phyloP scores from a whole-genome alignment of 768 basidiomycete species.

The Panaeolus cyanescens region DNA sequence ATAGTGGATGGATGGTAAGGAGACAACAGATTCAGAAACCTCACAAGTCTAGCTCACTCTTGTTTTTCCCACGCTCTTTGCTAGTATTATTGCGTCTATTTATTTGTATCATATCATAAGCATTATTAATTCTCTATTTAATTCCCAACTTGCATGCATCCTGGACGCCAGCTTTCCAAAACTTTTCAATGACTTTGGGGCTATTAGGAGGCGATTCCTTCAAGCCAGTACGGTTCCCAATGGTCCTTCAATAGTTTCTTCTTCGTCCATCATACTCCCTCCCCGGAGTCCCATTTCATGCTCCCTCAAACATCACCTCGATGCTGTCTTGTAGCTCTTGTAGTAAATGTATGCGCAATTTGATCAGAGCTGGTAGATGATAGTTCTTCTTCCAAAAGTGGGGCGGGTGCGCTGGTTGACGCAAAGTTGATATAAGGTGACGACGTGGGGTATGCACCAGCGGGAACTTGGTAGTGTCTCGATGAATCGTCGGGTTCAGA shows the following conservation, averaged over 20 bases:
- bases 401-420: conserved; percentile 38
- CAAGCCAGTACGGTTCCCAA: conserved; percentile 36
- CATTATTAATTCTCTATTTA: conserved; percentile 20
- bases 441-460: conserved; percentile 63
- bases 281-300: conserved; percentile 42
- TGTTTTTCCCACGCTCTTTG: conserved; percentile 13
- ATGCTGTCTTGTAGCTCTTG: conserved; percentile 41
- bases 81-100: too few species aligned
- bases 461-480: conserved; percentile 68
- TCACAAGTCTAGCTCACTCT: background rate
- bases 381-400: conserved; percentile 32
- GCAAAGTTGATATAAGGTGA: conserved; percentile 45
- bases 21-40: conserved; percentile 8
- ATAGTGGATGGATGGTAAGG: conserved; percentile 10
- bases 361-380: conserved; percentile 44
- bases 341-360: conserved; percentile 45
- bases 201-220: conserved; percentile 46
- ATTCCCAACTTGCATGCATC: conserved; percentile 53
- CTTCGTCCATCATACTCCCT: conserved; percentile 45
- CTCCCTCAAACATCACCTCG: conserved; percentile 48
- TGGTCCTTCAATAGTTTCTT: conserved; percentile 33
- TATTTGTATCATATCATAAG: background rate
- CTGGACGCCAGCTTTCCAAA: conserved; percentile 46
- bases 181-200: conserved; percentile 41
- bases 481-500: conserved; percentile 68